Evolutionary conservation across 257 asterid species (phyloP).

Genomic region (Striga asiatica): DNA sequence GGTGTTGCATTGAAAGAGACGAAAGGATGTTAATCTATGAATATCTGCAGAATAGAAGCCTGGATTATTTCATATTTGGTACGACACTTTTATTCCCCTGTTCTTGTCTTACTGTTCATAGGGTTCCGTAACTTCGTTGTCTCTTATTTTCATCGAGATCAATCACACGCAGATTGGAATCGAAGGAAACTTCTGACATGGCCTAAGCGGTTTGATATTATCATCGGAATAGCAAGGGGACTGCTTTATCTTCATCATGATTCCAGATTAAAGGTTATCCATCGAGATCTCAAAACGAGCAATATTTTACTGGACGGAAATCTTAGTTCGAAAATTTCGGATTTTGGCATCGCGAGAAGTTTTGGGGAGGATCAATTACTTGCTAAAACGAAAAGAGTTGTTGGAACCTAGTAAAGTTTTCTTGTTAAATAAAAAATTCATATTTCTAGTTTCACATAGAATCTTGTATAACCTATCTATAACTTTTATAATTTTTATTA

Average conservation of each 20-base stretch:
- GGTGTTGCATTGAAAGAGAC: slow-evolving; percentile 30
- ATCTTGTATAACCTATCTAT: no score
- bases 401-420: slow-evolving; percentile 35
- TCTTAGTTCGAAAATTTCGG: slow-evolving; percentile 31
- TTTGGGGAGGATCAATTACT: slow-evolving; percentile 18
- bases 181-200: slow-evolving; percentile 19
- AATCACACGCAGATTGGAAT: slow-evolving; percentile 17
- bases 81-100: neutral
- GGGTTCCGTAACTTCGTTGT: neutral
- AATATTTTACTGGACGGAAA: slow-evolving; percentile 27
- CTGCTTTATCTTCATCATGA: slow-evolving; percentile 36
- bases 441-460: no score
- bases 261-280: slow-evolving; percentile 36
- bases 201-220: slow-evolving; percentile 24
- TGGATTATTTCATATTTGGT: slow-evolving; percentile 20
- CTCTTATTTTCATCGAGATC: neutral
- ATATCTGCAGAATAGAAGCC: slow-evolving; percentile 29
- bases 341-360: slow-evolving; percentile 37
- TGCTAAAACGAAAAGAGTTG: slow-evolving; percentile 29
- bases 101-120: neutral
- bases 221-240: slow-evolving; percentile 30
- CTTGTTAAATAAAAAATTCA: neutral
- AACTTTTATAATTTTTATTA: neutral
- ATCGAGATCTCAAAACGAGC: slow-evolving; percentile 38
- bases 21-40: slow-evolving; percentile 38